Percentiles rank a stretch among this genome's conserved stretches.
phyloP scores from a whole-genome alignment of 2,329 filamentous ascomycete genomes.

The Trichoderma atrobrunneum region DNA sequence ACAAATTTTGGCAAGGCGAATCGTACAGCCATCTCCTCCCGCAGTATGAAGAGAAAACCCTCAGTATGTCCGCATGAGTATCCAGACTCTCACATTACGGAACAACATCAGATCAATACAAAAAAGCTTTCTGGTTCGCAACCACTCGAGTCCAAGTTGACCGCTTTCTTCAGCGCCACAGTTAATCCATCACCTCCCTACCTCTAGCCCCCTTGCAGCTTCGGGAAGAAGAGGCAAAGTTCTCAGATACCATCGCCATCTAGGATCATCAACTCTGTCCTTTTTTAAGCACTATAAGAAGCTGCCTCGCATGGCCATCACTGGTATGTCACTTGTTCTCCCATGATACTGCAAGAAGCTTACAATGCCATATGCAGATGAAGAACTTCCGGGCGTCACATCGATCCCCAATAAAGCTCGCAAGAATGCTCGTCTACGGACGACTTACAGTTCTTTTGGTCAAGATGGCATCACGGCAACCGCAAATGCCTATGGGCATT shows the following conservation, averaged over 20 bases:
- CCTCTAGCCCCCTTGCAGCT: neutral
- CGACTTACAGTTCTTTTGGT: neutral
- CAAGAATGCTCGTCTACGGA: neutral
- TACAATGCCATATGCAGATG: no score
- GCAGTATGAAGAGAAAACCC: neutral
- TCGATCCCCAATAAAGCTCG: neutral
- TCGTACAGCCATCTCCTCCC: neutral
- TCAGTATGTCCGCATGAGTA: neutral
- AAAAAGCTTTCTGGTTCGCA: neutral
- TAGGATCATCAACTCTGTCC: neutral
- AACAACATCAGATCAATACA: neutral
- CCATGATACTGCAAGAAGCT: neutral
- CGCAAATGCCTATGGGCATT: neutral
- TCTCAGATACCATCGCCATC: neutral
- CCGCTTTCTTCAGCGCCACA: neutral
- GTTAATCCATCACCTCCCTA: neutral
- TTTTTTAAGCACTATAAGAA: neutral
- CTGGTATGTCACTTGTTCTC: neutral
- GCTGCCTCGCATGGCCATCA: neutral
- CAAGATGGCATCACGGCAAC: neutral
- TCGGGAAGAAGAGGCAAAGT: neutral
- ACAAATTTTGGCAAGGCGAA: neutral
- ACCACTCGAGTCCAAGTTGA: neutral
- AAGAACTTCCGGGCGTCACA: neutral
- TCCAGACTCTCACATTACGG: neutral